Conservation (phyloP, 1,139 yeast genomes). For the Scheffersomyces titani region DNA sequence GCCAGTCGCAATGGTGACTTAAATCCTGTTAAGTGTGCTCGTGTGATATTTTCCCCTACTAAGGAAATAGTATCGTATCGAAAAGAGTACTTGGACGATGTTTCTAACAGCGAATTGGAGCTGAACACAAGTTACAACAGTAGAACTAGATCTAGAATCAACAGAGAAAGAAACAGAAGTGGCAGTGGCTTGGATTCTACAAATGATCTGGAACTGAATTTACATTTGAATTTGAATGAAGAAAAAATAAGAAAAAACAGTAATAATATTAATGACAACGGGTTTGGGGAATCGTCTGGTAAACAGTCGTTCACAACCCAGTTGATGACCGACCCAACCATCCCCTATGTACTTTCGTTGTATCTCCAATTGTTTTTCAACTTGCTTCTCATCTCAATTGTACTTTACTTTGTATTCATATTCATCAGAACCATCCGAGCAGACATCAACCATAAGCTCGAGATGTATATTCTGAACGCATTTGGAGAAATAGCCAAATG, state of each 20-base stretch:
- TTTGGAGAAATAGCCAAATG: constrained; percentile 71
- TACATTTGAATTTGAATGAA: background rate
- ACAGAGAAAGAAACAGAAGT: background rate
- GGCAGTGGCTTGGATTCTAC: background rate
- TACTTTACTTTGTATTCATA: constrained; percentile 55
- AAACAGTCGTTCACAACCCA: constrained; percentile 1
- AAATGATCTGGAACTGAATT: background rate
- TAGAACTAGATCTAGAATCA: background rate
- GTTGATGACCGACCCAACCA: constrained; percentile 45
- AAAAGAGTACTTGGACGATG: background rate
- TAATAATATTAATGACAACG: background rate
- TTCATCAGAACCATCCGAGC: constrained; percentile 61
- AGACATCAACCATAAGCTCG: constrained; percentile 73
- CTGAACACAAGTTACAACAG: background rate
- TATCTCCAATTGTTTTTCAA: constrained; percentile 75
- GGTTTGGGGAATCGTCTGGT: background rate
- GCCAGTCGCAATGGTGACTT: constrained; percentile 30
- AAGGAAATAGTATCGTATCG: constrained; percentile 16
- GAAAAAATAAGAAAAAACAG: background rate
- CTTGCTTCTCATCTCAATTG: constrained; percentile 52
- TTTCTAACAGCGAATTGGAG: background rate
- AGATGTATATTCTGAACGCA: constrained; percentile 59
- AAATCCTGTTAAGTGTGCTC: constrained; percentile 44
- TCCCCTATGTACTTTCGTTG: constrained; percentile 68
- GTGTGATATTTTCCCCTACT: constrained; percentile 46